A percentile compares a stretch with the other conserved stretches of the same genome.
phyloP scores from a whole-genome alignment of 2,329 filamentous ascomycete genomes.

The Chaetothyriales sp. region DNA sequence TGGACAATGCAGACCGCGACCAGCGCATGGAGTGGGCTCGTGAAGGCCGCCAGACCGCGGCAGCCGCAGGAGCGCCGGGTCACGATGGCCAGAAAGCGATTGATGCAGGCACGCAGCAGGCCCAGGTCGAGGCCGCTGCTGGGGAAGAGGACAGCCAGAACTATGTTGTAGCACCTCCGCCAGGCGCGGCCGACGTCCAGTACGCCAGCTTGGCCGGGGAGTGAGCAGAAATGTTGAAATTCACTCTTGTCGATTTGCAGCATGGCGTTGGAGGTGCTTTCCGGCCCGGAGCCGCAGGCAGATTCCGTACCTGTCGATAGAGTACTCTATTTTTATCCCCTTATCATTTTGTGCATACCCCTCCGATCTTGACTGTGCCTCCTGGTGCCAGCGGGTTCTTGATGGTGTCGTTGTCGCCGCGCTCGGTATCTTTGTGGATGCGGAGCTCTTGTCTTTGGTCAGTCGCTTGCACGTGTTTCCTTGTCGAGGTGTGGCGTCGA shows the following conservation, averaged over 20 bases:
- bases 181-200: conserved; percentile 61
- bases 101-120: conserved; percentile 20
- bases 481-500: background rate
- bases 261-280: conserved; percentile 13
- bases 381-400: conserved; percentile 33
- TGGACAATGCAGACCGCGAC: conserved; percentile 84
- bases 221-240: conserved; percentile 29
- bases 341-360: conserved; percentile 20
- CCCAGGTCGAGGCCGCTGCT: conserved; percentile 30
- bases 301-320: background rate
- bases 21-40: conserved; percentile 67
- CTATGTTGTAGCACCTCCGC: conserved; percentile 57
- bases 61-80: conserved; percentile 31
- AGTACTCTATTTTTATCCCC: background rate
- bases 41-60: conserved; percentile 54
- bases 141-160: conserved; percentile 24
- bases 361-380: conserved; percentile 19
- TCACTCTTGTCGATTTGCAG: conserved; percentile 22
- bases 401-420: conserved; percentile 84
- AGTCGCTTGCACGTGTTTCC: background rate
- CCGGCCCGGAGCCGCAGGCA: background rate
- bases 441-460: conserved; percentile 48
- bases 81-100: conserved; percentile 18
- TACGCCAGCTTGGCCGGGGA: conserved; percentile 80
- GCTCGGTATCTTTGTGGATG: conserved; percentile 83